A percentile compares a stretch with the other conserved stretches of the same genome.
Conservation (phyloP, 257 asterid species). For the Leonotis leonurus region DNA sequence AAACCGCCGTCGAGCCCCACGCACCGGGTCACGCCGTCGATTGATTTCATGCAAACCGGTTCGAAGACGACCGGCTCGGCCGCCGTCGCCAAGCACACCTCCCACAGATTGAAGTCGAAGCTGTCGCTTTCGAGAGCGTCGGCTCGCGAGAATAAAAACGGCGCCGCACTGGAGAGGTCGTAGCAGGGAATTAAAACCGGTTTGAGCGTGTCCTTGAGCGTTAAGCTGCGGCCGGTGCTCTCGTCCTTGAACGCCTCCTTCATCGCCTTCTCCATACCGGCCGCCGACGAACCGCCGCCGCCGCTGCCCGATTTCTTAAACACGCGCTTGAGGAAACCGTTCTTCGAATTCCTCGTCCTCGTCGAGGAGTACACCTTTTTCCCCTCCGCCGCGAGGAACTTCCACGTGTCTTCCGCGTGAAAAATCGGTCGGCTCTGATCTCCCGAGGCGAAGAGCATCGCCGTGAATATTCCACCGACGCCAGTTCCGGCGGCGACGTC, state of each 20-base stretch:
- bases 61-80: slow-evolving; percentile 75
- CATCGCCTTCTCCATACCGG: slow-evolving; percentile 62
- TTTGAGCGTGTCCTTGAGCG: slow-evolving; percentile 75
- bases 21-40: slow-evolving; percentile 73
- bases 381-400: slow-evolving; percentile 67
- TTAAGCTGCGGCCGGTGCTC: slow-evolving; percentile 57
- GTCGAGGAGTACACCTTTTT: slow-evolving; percentile 36
- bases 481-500: slow-evolving; percentile 96
- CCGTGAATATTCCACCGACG: slow-evolving; percentile 81
- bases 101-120: slow-evolving; percentile 94
- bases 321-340: slow-evolving; percentile 38
- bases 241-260: slow-evolving; percentile 66
- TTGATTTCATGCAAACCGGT: slow-evolving; percentile 70
- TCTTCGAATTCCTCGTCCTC: slow-evolving; percentile 20
- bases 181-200: slow-evolving; percentile 93
- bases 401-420: slow-evolving; percentile 86
- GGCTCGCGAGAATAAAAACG: slow-evolving; percentile 89
- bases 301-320: slow-evolving; percentile 35
- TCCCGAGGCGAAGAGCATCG: slow-evolving; percentile 76
- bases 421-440: slow-evolving; percentile 61
- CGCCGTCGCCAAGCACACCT: slow-evolving; percentile 84
- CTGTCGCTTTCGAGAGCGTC: slow-evolving; percentile 93
- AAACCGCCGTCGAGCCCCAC: slow-evolving; percentile 81
- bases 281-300: slow-evolving; percentile 25
- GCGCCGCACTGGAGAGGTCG: slow-evolving; percentile 81